Evolutionary conservation across 116 monocot genomes (phyloP).

Genomic region (Phalaenopsis hybrid): DNA sequence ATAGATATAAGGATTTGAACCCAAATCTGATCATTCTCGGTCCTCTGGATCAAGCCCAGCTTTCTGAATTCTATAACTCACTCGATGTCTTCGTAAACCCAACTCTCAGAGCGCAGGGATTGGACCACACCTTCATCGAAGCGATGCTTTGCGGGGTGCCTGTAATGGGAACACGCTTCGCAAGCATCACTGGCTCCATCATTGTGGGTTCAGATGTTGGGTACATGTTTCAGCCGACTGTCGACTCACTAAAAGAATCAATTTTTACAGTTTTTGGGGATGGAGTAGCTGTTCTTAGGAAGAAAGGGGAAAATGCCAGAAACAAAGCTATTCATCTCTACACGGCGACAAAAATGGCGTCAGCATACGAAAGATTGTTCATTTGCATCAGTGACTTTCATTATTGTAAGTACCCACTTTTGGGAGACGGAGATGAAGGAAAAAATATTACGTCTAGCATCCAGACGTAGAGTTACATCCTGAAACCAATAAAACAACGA

Average conservation of each 20-base stretch:
- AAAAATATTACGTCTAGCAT: too few species aligned
- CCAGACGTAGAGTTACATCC: too few species aligned
- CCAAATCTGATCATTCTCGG: slow-evolving; percentile 48
- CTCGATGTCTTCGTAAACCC: slow-evolving; percentile 72
- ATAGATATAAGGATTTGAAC: slow-evolving; percentile 49
- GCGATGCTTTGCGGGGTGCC: slow-evolving; percentile 70
- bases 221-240: slow-evolving; percentile 61
- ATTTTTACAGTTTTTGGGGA: slow-evolving; percentile 30
- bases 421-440: slow-evolving; percentile 10
- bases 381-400: slow-evolving; percentile 39
- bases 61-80: slow-evolving; percentile 62
- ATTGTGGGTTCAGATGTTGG: slow-evolving; percentile 52
- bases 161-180: slow-evolving; percentile 61
- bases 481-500: too few species aligned
- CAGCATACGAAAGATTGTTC: slow-evolving; percentile 87
- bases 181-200: slow-evolving; percentile 67
- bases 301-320: slow-evolving; percentile 49
- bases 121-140: slow-evolving; percentile 80
- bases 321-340: slow-evolving; percentile 40
- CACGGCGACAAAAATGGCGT: slow-evolving; percentile 63
- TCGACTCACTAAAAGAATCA: slow-evolving; percentile 47
- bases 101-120: slow-evolving; percentile 67
- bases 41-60: slow-evolving; percentile 41
- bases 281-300: slow-evolving; percentile 29
- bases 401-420: slow-evolving; percentile 59